A percentile compares a stretch with the other conserved stretches of the same genome.
These are phyloP conservation scores for Penicillium manginii DNA, from an alignment of 495 filamentous ascomycete genomes.

Conservation along the genomic window DNA sequence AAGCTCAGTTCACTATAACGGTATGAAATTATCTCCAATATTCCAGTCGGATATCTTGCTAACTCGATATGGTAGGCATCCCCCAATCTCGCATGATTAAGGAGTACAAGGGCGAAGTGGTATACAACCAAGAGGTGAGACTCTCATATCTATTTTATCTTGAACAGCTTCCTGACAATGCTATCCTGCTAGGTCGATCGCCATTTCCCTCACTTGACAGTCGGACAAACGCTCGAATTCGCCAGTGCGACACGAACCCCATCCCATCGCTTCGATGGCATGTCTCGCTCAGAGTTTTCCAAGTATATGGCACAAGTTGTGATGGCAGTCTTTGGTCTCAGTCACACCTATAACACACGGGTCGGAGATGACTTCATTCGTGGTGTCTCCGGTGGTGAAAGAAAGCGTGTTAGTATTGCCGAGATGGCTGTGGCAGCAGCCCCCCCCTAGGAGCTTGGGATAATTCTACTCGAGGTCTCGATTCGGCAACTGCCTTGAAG, in stretches of 20 bases:
- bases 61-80: constrained; percentile 14
- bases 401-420: constrained; percentile 64
- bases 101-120: constrained; percentile 61
- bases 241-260: constrained; percentile 54
- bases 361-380: constrained; percentile 53
- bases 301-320: constrained; percentile 54
- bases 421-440: constrained; percentile 69
- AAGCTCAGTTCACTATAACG: constrained; percentile 51
- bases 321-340: constrained; percentile 61
- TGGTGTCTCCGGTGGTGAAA: constrained; percentile 83
- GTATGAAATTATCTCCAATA: constrained; percentile 12
- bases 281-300: constrained; percentile 45
- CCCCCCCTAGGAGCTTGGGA: constrained; percentile 76
- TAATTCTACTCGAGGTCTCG: constrained; percentile 81
- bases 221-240: constrained; percentile 66
- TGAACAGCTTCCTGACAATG: background rate
- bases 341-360: constrained; percentile 54
- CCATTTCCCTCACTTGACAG: constrained; percentile 65
- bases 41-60: background rate
- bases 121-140: constrained; percentile 59
- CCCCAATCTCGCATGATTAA: constrained; percentile 29
- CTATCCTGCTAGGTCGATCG: constrained; percentile 46
- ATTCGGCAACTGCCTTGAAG: constrained; percentile 79
- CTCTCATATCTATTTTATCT: background rate
- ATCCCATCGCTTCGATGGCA: constrained; percentile 41